Percentiles rank a stretch among this genome's conserved stretches.
Conservation (phyloP, 495 filamentous ascomycete genomes). For the Trichoderma virens region DNA sequence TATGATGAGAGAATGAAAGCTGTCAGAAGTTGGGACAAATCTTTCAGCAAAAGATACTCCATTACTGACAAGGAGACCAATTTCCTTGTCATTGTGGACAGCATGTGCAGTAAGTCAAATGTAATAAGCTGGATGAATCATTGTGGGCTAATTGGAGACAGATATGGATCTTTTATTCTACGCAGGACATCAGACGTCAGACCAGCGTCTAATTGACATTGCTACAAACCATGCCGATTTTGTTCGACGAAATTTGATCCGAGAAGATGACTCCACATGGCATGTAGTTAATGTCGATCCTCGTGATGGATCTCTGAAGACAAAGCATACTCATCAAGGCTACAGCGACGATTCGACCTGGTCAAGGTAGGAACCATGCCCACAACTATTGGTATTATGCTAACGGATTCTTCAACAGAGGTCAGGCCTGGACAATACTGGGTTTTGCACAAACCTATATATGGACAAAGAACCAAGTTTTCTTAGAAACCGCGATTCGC, state of each 20-base stretch:
- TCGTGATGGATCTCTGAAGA: slow-evolving; percentile 22
- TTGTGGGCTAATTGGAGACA: background rate
- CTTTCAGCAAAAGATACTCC: slow-evolving; percentile 24
- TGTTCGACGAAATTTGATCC: slow-evolving; percentile 22
- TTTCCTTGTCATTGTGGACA: slow-evolving; percentile 41
- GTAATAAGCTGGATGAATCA: background rate
- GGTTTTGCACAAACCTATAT: slow-evolving; percentile 37
- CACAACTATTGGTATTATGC: background rate
- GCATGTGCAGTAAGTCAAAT: slow-evolving; percentile 29
- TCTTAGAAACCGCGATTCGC: slow-evolving; percentile 27
- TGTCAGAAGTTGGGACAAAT: slow-evolving; percentile 31
- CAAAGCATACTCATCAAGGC: slow-evolving; percentile 34
- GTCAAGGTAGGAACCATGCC: slow-evolving; percentile 14
- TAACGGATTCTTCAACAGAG: slow-evolving; percentile 15
- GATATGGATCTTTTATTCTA: slow-evolving; percentile 39
- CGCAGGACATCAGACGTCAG: slow-evolving; percentile 24
- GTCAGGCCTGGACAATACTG: slow-evolving; percentile 40
- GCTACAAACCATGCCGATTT: slow-evolving; percentile 32
- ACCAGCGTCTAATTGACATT: slow-evolving; percentile 19
- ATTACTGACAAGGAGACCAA: slow-evolving; percentile 19
- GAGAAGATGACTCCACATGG: slow-evolving; percentile 22
- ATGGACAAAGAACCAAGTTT: slow-evolving; percentile 33
- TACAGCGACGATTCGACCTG: slow-evolving; percentile 35
- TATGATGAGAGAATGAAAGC: slow-evolving; percentile 28
- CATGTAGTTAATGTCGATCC: slow-evolving; percentile 36